Percentiles rank a stretch among this genome's conserved stretches.
Evolutionary conservation across 2,329 filamentous ascomycete genomes (phyloP).

Genomic region (Pseudohalonectria lignicola): DNA sequence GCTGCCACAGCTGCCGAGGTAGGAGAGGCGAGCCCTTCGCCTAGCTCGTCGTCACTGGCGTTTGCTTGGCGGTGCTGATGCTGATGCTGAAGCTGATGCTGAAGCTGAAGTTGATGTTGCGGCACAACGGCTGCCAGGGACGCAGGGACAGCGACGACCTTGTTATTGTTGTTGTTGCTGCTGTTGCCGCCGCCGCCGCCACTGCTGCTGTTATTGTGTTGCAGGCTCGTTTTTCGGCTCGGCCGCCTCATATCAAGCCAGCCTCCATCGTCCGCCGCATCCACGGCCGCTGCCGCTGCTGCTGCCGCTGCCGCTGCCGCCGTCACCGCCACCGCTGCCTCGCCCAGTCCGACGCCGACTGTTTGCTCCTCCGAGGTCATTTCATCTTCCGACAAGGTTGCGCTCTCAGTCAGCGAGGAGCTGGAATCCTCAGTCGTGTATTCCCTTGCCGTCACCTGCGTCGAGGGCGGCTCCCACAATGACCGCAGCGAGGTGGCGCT

Average conservation of each 20-base stretch:
- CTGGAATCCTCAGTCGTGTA: slow-evolving; percentile 24
- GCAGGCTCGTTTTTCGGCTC: slow-evolving; percentile 3
- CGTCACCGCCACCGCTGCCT: background rate
- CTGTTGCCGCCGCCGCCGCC: too few species aligned
- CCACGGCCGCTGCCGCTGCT: too few species aligned
- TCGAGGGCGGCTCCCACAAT: slow-evolving; percentile 48
- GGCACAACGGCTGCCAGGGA: too few species aligned
- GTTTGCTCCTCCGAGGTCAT: slow-evolving; percentile 32
- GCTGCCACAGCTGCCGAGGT: slow-evolving; percentile 55
- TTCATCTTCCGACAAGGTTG: slow-evolving; percentile 31
- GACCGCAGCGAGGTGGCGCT: slow-evolving; percentile 59
- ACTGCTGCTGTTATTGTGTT: slow-evolving; percentile 15
- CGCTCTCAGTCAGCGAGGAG: slow-evolving; percentile 21
- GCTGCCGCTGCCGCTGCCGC: slow-evolving; percentile 1
- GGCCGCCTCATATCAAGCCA: slow-evolving; percentile 25
- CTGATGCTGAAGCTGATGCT: slow-evolving; percentile 11
- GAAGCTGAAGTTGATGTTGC: slow-evolving; percentile 9
- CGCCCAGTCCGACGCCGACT: slow-evolving; percentile 14
- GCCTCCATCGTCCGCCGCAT: slow-evolving; percentile 26
- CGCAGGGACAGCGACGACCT: too few species aligned
- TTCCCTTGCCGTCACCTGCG: slow-evolving; percentile 24
- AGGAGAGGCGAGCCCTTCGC: slow-evolving; percentile 35
- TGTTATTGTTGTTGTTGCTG: too few species aligned
- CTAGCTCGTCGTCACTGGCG: slow-evolving; percentile 16
- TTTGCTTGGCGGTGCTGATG: slow-evolving; percentile 15